These are phyloP conservation scores for Erysimum cheiri DNA, from an alignment of 441 rosid genomes.

Conservation along the genomic window DNA sequence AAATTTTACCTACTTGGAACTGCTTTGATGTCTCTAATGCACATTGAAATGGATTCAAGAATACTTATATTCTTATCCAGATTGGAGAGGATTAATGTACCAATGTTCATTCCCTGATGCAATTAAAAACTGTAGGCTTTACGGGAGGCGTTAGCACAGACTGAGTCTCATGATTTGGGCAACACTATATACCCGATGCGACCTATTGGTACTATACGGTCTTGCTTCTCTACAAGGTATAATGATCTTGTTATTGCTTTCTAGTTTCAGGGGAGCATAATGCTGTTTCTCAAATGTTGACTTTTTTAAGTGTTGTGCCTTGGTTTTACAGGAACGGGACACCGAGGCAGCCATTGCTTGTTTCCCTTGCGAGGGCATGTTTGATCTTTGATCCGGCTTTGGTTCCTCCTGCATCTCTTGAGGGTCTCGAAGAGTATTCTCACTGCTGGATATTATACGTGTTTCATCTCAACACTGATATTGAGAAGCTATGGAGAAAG, in stretches of 20 bases:
- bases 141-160: slow-evolving; percentile 65
- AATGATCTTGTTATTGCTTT: background rate
- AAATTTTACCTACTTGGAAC: background rate
- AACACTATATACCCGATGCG: slow-evolving; percentile 69
- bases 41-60: too few relatives aligned
- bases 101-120: slow-evolving; percentile 19
- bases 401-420: slow-evolving; percentile 94
- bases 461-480: slow-evolving; percentile 90
- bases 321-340: slow-evolving; percentile 74
- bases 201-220: slow-evolving; percentile 76
- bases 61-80: background rate
- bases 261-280: background rate
- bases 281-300: slow-evolving; percentile 14
- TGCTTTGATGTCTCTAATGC: background rate
- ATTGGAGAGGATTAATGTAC: background rate
- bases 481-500: slow-evolving; percentile 89
- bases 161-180: slow-evolving; percentile 50
- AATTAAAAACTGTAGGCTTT: slow-evolving; percentile 52
- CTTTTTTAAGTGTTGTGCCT: background rate
- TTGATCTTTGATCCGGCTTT: slow-evolving; percentile 65
- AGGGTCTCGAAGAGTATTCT: slow-evolving; percentile 85
- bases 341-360: slow-evolving; percentile 87
- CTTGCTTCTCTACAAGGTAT: slow-evolving; percentile 94
- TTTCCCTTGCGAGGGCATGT: slow-evolving; percentile 83
- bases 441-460: slow-evolving; percentile 94